Base-by-base conservation (phyloP, 1,284 basidiomycete species). In the Boletellus deceptivus region DNA sequence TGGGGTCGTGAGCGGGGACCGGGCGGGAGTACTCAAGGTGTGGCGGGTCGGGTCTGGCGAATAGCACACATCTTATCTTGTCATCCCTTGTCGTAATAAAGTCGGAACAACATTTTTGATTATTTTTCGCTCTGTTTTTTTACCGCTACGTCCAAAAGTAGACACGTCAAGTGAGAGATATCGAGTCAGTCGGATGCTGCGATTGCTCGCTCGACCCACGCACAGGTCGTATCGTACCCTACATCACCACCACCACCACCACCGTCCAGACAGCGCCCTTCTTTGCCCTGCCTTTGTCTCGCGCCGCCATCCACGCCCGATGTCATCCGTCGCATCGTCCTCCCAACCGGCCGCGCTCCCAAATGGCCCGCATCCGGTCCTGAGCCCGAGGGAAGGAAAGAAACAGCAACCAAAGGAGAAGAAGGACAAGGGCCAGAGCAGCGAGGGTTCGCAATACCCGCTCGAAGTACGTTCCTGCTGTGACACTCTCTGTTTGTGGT, bases 1-100 rank as follows among this genome's bases (percentile, higher is more conserved):
- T 16, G 91, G 92, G 4, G 78, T 95, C 39, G 80, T 96, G 10
- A 93, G 89, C 55, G 93, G 88, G 3, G 93, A 96, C 65, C 77
- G 89, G 34, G 75, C 84, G 17, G 91, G 91, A 3, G 82, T 83
- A 24, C 77, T 93, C 52, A 93, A 93, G 65, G 86, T 93, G 2
- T 93, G 88, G 86, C 76, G 86, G 51, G 79, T 89, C 13, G 87
- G 89, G 39, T 66, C 72, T 33, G 56, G 68, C 2, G 77, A 79
- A 46, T 70, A 63, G 17, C 48, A 50, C 25, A 27, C 29, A 31
- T 31, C 29, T 31, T 31, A 31, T 31, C 29, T 31, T 14, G 13
- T 31, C n/a, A 14, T 31, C 13, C 29, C 29, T 31, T 31, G 29
- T 14, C 29, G 29, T 31, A 31, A 31, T 31, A 6, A 31, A 14